These are phyloP conservation scores for Pistacia integerrima DNA, from an alignment of 345 rosid species.

Conservation along the genomic window DNA sequence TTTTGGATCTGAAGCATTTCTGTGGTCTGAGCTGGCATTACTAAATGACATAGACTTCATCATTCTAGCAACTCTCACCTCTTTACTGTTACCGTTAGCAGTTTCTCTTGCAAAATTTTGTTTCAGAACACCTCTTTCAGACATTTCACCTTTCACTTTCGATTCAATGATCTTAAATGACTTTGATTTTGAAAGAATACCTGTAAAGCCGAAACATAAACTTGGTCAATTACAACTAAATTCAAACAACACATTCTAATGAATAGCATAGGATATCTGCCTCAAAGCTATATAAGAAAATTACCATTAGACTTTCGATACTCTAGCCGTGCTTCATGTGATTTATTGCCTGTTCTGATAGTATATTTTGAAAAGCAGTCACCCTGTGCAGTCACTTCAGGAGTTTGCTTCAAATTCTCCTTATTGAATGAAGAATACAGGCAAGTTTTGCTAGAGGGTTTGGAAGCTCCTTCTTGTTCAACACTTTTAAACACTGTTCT, in stretches of 20 bases:
- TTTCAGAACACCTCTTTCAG: conserved; percentile 2
- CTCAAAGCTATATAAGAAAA: conserved; percentile 7
- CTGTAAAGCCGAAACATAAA: conserved; percentile 29
- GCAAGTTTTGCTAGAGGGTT: too few species aligned
- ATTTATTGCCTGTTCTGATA: not conserved
- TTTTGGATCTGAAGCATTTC: conserved; percentile 26
- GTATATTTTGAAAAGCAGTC: not conserved
- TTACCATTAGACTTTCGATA: conserved; percentile 18
- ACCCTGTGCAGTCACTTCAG: not conserved
- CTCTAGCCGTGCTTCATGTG: conserved; percentile 10
- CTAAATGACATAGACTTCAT: conserved; percentile 44
- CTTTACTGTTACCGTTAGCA: not conserved
- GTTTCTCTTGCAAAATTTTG: conserved; percentile 6
- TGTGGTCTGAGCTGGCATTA: conserved; percentile 26
- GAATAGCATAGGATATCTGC: not conserved
- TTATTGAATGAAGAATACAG: too few species aligned
- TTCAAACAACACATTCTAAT: not conserved
- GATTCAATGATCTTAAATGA: conserved; percentile 27
- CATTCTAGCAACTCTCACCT: conserved; percentile 20
- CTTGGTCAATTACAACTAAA: not conserved
- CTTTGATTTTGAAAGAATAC: conserved; percentile 43
- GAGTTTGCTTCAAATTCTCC: conserved; percentile 9
- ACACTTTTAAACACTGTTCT: too few species aligned
- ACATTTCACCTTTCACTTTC: conserved; percentile 7
- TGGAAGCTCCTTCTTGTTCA: too few species aligned